Base-by-base conservation (phyloP, 2,329 filamentous ascomycete genomes). In the Phialemoniopsis sp. region DNA sequence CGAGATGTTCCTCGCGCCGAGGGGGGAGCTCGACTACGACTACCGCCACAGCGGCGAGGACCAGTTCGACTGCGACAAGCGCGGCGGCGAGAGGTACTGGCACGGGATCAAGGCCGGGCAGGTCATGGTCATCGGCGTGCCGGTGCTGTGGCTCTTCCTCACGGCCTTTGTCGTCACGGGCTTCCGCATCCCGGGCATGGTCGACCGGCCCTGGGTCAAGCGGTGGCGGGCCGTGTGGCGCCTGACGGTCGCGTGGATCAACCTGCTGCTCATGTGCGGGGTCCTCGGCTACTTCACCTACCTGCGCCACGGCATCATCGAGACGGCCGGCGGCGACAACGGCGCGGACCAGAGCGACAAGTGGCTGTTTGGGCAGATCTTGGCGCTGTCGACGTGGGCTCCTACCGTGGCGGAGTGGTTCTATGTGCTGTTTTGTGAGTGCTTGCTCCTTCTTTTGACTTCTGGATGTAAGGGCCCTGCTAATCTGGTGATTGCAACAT, bases 31-130 rank as follows among this genome's bases (percentile, higher is more conserved):
- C 18, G 43, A 47, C 41, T 45, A 43, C 29, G 36, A 38, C 17
- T 19, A 42, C 16, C 32, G 33, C 31, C 16, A 41, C 30, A 14
- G 38, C 31, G 21, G 21, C 21, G 21, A 6, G 6, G 21, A 10
- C 6, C 21, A 26, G 21, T 26, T 26, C 21, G 19, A 39, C 13
- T 52, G 46, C 33, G 46, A 52, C 32, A 36, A 36, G 34, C 43
- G 48, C 4, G 46, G 46, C 10, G 46, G 44, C 13, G 10, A 28
- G 5, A 14, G 13, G 7, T 46, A 52, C 39, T 47, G 47, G 46
- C 33, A 18, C 17, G 36, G 36, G 8, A 38, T 47, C 32, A 31
- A 39, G 15, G 43, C 43, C 2, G 29, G 36, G 8, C 39, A 42
- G 36, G 41, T 29, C 14, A 38, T 50, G 6, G 39, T 49, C 14